A percentile compares a stretch with the other conserved stretches of the same genome.
Conservation (phyloP, 2,329 filamentous ascomycete species). For the Zelopaecilomyces penicillatus region DNA sequence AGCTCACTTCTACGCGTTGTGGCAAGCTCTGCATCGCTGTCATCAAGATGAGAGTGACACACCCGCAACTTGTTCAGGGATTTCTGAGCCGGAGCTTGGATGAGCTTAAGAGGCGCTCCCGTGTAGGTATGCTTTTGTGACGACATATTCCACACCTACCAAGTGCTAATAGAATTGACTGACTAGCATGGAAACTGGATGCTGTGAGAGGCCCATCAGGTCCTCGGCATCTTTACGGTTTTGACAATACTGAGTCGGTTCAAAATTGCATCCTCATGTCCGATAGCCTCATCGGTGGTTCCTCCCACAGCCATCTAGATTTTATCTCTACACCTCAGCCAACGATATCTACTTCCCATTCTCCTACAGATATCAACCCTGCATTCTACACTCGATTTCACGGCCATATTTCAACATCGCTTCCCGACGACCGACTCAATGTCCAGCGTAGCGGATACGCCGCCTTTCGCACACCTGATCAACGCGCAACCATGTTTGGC, state of each 20-base stretch:
- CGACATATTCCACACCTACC: not conserved
- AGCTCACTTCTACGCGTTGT: too few relatives aligned
- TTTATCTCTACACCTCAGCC: conserved; percentile 34
- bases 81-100: conserved; percentile 52
- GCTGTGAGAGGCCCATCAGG: conserved; percentile 56
- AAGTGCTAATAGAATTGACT: not conserved
- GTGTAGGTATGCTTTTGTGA: conserved; percentile 37
- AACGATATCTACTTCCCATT: not conserved
- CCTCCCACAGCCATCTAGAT: conserved; percentile 66
- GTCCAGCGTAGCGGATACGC: conserved; percentile 79
- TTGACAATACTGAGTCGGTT: conserved; percentile 42
- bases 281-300: conserved; percentile 80
- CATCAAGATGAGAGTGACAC: conserved; percentile 39
- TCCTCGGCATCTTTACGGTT: conserved; percentile 57
- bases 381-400: conserved; percentile 66
- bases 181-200: conserved; percentile 58
- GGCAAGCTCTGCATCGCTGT: too few relatives aligned
- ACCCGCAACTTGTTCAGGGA: conserved; percentile 38
- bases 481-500: conserved; percentile 73
- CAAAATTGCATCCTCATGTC: conserved; percentile 67
- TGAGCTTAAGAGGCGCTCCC: conserved; percentile 48
- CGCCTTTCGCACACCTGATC: conserved; percentile 77
- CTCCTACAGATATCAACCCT: conserved; percentile 11
- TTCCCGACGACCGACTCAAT: conserved; percentile 66
- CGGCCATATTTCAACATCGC: conserved; percentile 76